Conservation (phyloP, 192 early-diverging fungal species). For the Podila verticillata region DNA sequence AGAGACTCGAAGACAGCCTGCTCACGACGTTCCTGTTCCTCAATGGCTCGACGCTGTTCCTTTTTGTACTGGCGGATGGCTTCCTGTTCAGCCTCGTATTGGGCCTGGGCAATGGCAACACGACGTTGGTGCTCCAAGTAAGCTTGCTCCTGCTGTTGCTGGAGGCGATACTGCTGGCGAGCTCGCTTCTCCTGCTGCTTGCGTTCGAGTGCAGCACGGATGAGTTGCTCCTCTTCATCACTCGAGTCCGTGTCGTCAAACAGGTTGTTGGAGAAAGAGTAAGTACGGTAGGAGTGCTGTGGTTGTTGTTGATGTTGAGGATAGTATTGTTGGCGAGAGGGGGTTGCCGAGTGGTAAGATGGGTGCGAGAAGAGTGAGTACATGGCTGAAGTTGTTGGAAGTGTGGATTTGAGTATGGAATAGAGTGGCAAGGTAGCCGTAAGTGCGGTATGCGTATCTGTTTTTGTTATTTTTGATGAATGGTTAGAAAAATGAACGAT, state of each 20-base stretch:
- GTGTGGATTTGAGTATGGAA: neutral
- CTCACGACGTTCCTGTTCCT: slow-evolving; percentile 16
- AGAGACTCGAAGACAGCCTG: slow-evolving; percentile 10
- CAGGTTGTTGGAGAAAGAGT: neutral
- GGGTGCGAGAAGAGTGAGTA: slow-evolving; percentile 7
- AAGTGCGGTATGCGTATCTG: neutral
- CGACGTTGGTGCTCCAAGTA: slow-evolving; percentile 1
- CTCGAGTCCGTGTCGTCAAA: slow-evolving; percentile 3
- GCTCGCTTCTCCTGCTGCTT: slow-evolving; percentile 41
- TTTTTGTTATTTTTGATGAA: neutral
- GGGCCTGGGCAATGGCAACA: slow-evolving; percentile 28
- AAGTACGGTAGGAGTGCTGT: neutral
- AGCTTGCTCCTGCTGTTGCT: slow-evolving; percentile 3
- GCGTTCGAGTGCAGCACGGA: slow-evolving; percentile 43
- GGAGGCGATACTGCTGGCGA: slow-evolving; percentile 34
- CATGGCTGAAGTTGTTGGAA: neutral
- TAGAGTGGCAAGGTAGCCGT: no score
- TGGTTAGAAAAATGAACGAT: neutral
- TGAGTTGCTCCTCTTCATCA: slow-evolving; percentile 42
- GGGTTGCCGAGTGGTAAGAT: neutral
- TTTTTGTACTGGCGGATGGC: slow-evolving; percentile 38
- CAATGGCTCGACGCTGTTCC: slow-evolving; percentile 11
- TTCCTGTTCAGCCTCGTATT: slow-evolving; percentile 43
- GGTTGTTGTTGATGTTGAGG: neutral
- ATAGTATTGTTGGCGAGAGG: neutral